These are phyloP conservation scores for Moniliella sp. DNA, from an alignment of 1,284 basidiomycete genomes.

Conservation along the genomic window DNA sequence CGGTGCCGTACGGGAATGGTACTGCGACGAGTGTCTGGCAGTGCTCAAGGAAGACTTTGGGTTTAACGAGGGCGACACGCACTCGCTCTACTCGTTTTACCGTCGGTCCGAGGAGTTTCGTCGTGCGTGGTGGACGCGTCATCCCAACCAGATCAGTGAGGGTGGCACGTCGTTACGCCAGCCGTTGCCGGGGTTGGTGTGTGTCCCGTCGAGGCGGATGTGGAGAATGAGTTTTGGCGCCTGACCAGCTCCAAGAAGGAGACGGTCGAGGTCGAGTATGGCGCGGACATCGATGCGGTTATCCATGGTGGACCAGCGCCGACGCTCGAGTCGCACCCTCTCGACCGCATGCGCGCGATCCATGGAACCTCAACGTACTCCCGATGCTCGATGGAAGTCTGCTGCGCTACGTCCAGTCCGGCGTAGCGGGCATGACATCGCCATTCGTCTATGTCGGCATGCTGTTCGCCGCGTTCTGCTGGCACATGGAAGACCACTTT, in stretches of 20 bases:
- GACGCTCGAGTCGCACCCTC: conserved; percentile 71
- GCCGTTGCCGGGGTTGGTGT: conserved; percentile 35
- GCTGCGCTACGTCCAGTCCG: conserved; percentile 75
- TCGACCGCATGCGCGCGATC: conserved; percentile 65
- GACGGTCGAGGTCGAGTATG: conserved; percentile 93
- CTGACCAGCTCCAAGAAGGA: conserved; percentile 69
- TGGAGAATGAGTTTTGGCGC: conserved; percentile 91
- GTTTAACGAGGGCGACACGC: conserved; percentile 93
- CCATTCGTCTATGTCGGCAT: conserved; percentile 99
- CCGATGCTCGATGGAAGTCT: conserved; percentile 70
- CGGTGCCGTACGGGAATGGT: conserved; percentile 86
- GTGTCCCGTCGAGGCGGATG: conserved; percentile 59
- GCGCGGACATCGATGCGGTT: conserved; percentile 90
- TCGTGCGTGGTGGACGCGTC: conserved; percentile 46
- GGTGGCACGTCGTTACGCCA: conserved; percentile 10
- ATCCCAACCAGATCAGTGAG: not conserved
- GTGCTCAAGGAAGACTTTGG: conserved; percentile 92
- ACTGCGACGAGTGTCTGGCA: conserved; percentile 74
- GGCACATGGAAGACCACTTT: conserved; percentile 99
- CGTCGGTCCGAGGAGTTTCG: conserved; percentile 72
- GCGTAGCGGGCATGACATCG: conserved; percentile 98
- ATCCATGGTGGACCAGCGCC: conserved; percentile 92
- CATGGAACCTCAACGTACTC: conserved; percentile 96
- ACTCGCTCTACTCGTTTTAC: conserved; percentile 74
- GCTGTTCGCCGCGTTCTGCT: conserved; percentile 97